phyloP scores from a whole-genome alignment of 2,329 filamentous ascomycete species.

The Claviceps capensis region DNA sequence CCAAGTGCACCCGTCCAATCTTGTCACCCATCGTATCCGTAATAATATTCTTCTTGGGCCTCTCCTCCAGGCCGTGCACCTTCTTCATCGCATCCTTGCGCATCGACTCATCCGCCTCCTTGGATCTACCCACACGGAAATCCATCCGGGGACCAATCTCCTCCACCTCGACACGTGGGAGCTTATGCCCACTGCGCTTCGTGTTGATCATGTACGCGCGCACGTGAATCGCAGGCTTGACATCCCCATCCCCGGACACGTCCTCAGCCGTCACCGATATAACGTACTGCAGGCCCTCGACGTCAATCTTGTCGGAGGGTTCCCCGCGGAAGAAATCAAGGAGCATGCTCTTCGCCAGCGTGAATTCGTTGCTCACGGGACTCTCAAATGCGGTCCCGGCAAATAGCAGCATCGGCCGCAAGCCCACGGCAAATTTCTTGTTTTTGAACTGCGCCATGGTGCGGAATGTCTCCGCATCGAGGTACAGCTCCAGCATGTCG shows the following conservation, averaged over 20 bases:
- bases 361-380: slow-evolving; percentile 65
- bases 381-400: slow-evolving; percentile 78
- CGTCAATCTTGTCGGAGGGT: slow-evolving; percentile 69
- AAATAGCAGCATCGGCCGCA: slow-evolving; percentile 87
- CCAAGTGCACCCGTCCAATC: slow-evolving; percentile 82
- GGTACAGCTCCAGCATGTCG: slow-evolving; percentile 85
- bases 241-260: slow-evolving; percentile 25
- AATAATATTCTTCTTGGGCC: slow-evolving; percentile 90
- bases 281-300: slow-evolving; percentile 87
- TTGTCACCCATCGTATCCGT: slow-evolving; percentile 92
- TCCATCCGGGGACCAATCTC: slow-evolving; percentile 93
- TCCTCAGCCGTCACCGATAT: slow-evolving; percentile 71
- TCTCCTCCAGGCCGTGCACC: slow-evolving; percentile 59
- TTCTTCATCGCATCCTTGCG: slow-evolving; percentile 87
- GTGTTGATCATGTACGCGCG: slow-evolving; percentile 79
- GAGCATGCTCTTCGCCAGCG: slow-evolving; percentile 74
- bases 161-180: slow-evolving; percentile 85
- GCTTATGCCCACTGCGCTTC: slow-evolving; percentile 70
- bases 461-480: slow-evolving; percentile 62
- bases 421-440: slow-evolving; percentile 60
- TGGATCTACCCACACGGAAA: slow-evolving; percentile 69
- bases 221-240: slow-evolving; percentile 47
- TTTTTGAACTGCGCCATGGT: slow-evolving; percentile 63
- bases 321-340: slow-evolving; percentile 80
- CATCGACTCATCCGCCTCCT: slow-evolving; percentile 63